Conservation (phyloP, 192 early-diverging fungal species). For the Linnemannia hyalina region DNA sequence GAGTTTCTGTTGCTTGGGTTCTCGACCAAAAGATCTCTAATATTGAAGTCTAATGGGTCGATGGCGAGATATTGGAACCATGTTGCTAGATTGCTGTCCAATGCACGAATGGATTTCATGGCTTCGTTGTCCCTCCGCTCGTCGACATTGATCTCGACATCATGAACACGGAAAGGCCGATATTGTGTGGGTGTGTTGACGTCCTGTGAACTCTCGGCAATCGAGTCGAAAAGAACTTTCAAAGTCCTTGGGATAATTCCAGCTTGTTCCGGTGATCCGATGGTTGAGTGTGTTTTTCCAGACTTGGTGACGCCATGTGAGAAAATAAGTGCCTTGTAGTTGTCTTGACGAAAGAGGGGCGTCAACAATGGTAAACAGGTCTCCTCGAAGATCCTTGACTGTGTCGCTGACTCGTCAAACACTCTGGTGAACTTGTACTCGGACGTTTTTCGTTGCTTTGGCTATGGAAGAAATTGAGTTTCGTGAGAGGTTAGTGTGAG, state of each 20-base stretch:
- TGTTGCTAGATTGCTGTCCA: slow-evolving; percentile 1
- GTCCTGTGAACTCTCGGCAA: slow-evolving; percentile 24
- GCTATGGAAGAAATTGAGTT: slow-evolving; percentile 23
- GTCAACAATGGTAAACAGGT: slow-evolving; percentile 69
- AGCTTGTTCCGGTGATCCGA: slow-evolving; percentile 59
- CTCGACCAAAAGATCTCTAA: background rate
- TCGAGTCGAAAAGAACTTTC: slow-evolving; percentile 68
- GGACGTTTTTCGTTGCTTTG: slow-evolving; percentile 41
- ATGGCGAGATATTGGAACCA: slow-evolving; percentile 7
- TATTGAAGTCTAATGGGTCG: background rate
- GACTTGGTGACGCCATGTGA: slow-evolving; percentile 80
- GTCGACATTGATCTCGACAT: slow-evolving; percentile 38
- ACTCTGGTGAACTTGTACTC: slow-evolving; percentile 72
- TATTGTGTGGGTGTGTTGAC: slow-evolving; percentile 14
- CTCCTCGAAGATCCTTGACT: slow-evolving; percentile 70
- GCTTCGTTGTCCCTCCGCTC: background rate
- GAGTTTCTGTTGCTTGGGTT: background rate
- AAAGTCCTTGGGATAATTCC: slow-evolving; percentile 73
- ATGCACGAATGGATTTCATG: slow-evolving; percentile 11
- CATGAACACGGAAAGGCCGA: slow-evolving; percentile 36
- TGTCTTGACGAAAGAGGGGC: slow-evolving; percentile 66
- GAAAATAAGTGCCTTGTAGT: slow-evolving; percentile 72
- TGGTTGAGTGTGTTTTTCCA: slow-evolving; percentile 79
- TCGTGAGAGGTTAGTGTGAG: slow-evolving; percentile 18
- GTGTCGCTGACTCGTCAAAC: slow-evolving; percentile 59